These are phyloP conservation scores for Beta vulgaris DNA, from an alignment of 148 eudicot species.

Conservation along the genomic window DNA sequence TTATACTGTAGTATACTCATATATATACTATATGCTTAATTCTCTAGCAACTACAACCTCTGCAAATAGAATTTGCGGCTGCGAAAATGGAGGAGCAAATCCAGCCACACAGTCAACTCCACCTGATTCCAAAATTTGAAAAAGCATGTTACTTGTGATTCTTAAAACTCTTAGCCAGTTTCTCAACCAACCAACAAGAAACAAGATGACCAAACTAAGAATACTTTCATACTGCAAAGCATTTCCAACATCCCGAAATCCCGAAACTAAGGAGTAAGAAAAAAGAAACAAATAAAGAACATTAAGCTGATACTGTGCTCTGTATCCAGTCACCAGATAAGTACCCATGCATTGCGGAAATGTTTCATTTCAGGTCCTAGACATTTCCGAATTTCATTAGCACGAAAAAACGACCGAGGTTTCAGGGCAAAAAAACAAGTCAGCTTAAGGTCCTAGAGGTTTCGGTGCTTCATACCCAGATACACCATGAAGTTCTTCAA, in stretches of 20 bases:
- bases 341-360: no score
- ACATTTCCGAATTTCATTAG: no score
- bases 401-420: no score
- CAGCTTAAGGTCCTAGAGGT: no score
- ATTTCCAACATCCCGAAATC: not conserved
- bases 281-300: not conserved
- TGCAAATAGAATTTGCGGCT: slow-evolving; percentile 47
- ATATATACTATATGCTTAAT: not conserved
- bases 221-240: not conserved
- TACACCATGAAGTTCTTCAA: not conserved
- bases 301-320: not conserved
- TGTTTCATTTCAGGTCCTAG: no score
- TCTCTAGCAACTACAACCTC: slow-evolving; percentile 8
- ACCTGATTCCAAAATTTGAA: no score
- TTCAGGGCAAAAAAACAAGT: no score
- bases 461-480: no score
- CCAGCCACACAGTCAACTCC: slow-evolving; percentile 63
- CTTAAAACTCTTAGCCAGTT: slow-evolving; percentile 1
- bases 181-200: slow-evolving; percentile 12
- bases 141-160: not conserved
- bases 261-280: not conserved
- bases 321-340: not conserved
- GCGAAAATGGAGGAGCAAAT: slow-evolving; percentile 55
- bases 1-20: not conserved
- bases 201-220: not conserved